Evolutionary conservation across 1,284 basidiomycete genomes (phyloP), one percentile per base, ranked within the genome.

Genomic region (Pseudozyma pruni): DNA sequence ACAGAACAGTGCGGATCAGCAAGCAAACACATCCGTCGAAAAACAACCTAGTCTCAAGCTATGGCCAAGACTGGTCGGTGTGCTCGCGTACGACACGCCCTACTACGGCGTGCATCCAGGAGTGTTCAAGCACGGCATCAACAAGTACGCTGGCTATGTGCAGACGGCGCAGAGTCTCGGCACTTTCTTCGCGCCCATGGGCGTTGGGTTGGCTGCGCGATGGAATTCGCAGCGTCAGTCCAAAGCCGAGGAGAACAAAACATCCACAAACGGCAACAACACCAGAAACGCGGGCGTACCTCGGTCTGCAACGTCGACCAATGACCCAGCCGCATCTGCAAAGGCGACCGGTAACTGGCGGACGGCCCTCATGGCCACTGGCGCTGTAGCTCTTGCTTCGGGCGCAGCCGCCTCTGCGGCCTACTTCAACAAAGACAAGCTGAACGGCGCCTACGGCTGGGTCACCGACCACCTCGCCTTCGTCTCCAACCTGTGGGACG

Each of bases 401-500:
- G 93, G 92, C 1, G 91, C 91, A 1, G 92, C 91, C 0, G 91
- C 91, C 2, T 58, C 58, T 1, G 68, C 74, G 1, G 70, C 90
- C n/a, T 84, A 94, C 35, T 86, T 87, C 6, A 86, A 86, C 88
- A 69, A 91, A 2, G 91, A 90, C 76, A 85, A 86, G 14, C 42
- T 75, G 42, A 62, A 72, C 33, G 72, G 69, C 8, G 68, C 76
- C 8, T 81, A 77, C 39, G 56, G 63, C 19, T 94, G 90, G 89
- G 88, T 90, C 4, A 88, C 87, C 19, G 93, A 95, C 68, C 94
- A 98, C 82, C 88, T 96, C 87, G 90, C 90, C 75, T 98, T 92
- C 81, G 90, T 96, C 14, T 88, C 90, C 35, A 92, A 88, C 67
- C 84, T 97, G 11, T 97, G 93, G 93, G 90, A 95, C 74, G 88